phyloP scores from a whole-genome alignment of 257 asterid genomes.

The Primulina eburnea region DNA sequence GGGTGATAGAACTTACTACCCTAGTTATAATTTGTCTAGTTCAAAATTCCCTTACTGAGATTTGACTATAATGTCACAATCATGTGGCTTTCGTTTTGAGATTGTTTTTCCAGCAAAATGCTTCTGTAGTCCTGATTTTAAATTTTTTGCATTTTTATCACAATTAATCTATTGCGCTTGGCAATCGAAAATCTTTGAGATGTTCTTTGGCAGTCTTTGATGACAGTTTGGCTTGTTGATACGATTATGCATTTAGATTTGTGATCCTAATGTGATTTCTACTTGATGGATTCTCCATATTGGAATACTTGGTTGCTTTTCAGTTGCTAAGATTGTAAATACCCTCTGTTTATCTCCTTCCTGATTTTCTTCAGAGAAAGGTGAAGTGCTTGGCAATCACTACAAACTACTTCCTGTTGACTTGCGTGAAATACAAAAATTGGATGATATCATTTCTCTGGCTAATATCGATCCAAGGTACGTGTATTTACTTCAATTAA shows the following conservation, averaged over 20 bases:
- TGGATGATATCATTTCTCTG: slow-evolving; percentile 62
- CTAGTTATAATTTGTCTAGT: no score
- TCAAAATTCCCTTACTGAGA: no score
- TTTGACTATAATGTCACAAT: no score
- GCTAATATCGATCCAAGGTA: slow-evolving; percentile 91
- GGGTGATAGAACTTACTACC: no score
- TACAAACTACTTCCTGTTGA: slow-evolving; percentile 96
- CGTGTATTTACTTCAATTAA: slow-evolving; percentile 29
- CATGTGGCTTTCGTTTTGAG: background rate
- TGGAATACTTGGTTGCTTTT: slow-evolving; percentile 9
- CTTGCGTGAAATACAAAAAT: slow-evolving; percentile 63
- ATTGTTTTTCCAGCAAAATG: background rate
- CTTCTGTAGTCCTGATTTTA: background rate
- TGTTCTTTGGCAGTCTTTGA: background rate
- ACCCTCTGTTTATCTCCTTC: slow-evolving; percentile 9
- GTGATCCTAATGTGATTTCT: slow-evolving; percentile 1
- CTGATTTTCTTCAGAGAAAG: slow-evolving; percentile 64
- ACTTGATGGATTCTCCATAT: slow-evolving; percentile 2
- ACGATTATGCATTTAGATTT: slow-evolving; percentile 1
- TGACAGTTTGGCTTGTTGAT: background rate
- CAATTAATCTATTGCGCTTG: background rate
- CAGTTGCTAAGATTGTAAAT: background rate
- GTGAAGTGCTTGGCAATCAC: slow-evolving; percentile 78
- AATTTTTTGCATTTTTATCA: background rate
- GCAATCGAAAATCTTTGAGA: background rate